These are phyloP conservation scores for Stagonosporopsis chrysanthemi DNA, from an alignment of 2,329 filamentous ascomycete species.

Conservation along the genomic window DNA sequence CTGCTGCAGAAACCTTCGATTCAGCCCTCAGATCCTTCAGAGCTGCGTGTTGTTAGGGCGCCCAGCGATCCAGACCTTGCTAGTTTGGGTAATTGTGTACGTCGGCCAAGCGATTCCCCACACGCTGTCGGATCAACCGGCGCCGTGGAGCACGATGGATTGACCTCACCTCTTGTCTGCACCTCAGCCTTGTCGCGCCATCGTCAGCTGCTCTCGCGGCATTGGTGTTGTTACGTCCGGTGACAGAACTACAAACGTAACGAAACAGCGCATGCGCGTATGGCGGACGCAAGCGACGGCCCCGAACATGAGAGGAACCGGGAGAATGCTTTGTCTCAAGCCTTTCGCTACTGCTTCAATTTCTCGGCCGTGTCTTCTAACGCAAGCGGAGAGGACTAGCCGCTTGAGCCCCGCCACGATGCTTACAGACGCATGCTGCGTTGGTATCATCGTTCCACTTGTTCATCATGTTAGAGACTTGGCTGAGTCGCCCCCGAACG, in stretches of 20 bases:
- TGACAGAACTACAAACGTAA: background rate
- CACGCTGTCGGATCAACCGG: slow-evolving; percentile 37
- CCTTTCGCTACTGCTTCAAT: slow-evolving; percentile 22
- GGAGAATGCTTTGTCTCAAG: slow-evolving; percentile 2
- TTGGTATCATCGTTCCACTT: slow-evolving; percentile 31
- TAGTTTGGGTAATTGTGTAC: slow-evolving; percentile 35
- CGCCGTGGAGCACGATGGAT: slow-evolving; percentile 19
- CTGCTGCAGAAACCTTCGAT: slow-evolving; percentile 30
- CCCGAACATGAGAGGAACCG: background rate
- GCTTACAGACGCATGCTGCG: slow-evolving; percentile 21
- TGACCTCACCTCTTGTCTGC: slow-evolving; percentile 27
- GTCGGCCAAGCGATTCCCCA: slow-evolving; percentile 44
- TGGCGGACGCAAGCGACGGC: background rate
- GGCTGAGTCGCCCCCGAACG: slow-evolving; percentile 21
- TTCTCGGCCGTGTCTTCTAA: slow-evolving; percentile 20
- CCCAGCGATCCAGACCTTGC: slow-evolving; percentile 22
- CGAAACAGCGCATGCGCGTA: background rate
- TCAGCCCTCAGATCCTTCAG: slow-evolving; percentile 29
- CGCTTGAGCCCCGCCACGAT: slow-evolving; percentile 25
- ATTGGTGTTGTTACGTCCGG: background rate
- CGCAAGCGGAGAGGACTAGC: slow-evolving; percentile 23
- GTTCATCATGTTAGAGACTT: slow-evolving; percentile 24
- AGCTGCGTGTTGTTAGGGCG: slow-evolving; percentile 20
- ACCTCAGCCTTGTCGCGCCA: background rate
- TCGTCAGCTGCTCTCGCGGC: background rate